These are phyloP conservation scores for Saccharum officinarum DNA, from an alignment of 176 grass and related monocot genomes.

Conservation along the genomic window DNA sequence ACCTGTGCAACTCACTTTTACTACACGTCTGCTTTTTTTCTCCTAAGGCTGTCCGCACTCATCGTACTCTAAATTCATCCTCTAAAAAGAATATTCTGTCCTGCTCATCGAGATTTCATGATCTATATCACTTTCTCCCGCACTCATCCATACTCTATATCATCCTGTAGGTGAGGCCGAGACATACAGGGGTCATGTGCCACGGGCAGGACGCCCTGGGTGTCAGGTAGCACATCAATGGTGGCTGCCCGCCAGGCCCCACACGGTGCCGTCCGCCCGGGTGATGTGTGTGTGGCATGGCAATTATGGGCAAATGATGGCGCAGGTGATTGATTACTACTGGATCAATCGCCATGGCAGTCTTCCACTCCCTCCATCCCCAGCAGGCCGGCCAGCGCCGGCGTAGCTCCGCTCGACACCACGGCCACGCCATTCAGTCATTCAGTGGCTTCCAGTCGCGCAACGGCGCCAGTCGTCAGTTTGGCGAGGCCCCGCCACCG, in stretches of 20 bases:
- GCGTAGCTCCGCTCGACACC: background rate
- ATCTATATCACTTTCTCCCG: too few relatives aligned
- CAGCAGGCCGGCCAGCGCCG: background rate
- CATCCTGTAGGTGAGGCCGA: background rate
- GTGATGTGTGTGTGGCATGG: background rate
- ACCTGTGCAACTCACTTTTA: background rate
- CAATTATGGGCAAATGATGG: constrained; percentile 76
- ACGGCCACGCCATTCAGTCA: background rate
- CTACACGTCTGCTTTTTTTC: background rate
- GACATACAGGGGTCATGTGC: constrained; percentile 43
- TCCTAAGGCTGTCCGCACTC: too few relatives aligned
- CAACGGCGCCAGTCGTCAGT: constrained; percentile 18
- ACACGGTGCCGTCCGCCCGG: background rate
- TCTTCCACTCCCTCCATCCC: background rate
- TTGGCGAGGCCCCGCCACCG: constrained; percentile 15
- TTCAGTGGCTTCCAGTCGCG: constrained; percentile 3
- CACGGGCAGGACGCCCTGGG: constrained; percentile 14
- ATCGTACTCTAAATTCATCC: too few relatives aligned
- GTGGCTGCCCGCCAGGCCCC: background rate
- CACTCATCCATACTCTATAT: too few relatives aligned
- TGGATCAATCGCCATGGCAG: background rate
- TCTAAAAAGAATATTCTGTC: too few relatives aligned
- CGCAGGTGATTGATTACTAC: constrained; percentile 34
- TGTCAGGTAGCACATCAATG: background rate
- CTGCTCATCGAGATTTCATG: too few relatives aligned